Percentiles rank a stretch among this genome's conserved stretches.
These are phyloP conservation scores for Microcyclosporella mali DNA, from an alignment of 2,329 filamentous ascomycete genomes.

Conservation along the genomic window DNA sequence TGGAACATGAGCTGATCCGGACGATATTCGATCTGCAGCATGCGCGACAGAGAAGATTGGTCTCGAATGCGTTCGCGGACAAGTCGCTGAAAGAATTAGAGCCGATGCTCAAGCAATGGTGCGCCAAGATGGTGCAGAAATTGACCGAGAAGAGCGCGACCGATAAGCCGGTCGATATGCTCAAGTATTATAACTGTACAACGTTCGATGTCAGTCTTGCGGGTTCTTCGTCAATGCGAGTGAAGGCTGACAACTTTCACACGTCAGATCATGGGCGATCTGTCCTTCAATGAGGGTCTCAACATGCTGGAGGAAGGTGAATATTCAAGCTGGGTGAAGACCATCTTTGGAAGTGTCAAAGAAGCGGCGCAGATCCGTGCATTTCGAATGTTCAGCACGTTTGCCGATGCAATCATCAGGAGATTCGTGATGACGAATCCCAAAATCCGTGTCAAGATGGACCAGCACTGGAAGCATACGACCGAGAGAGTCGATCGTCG, in stretches of 20 bases:
- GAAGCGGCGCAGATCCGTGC: constrained; percentile 9
- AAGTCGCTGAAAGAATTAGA: constrained; percentile 28
- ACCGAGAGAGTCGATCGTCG: constrained; percentile 16
- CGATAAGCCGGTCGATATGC: constrained; percentile 23
- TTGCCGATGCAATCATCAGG: constrained; percentile 12
- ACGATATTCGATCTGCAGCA: constrained; percentile 7
- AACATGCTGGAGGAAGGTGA: constrained; percentile 27
- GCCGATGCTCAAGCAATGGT: constrained; percentile 26
- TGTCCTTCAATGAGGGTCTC: constrained; percentile 27
- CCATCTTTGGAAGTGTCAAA: constrained; percentile 25
- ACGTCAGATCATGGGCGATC: constrained; percentile 27
- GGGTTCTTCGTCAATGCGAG: not conserved
- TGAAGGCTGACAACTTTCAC: not conserved
- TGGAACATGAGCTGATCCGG: too few relatives aligned
- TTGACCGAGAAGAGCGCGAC: constrained; percentile 16
- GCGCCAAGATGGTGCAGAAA: constrained; percentile 20
- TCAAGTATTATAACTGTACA: constrained; percentile 29
- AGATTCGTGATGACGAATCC: constrained; percentile 14
- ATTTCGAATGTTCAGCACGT: constrained; percentile 6
- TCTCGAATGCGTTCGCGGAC: constrained; percentile 27
- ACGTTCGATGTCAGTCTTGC: constrained; percentile 15
- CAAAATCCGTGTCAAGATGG: constrained; percentile 6
- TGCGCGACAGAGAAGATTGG: constrained; percentile 21
- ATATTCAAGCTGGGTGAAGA: constrained; percentile 25
- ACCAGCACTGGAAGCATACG: constrained; percentile 23